Evolutionary conservation across 2,329 filamentous ascomycete genomes (phyloP).

Genomic region (Cadophora sp.): DNA sequence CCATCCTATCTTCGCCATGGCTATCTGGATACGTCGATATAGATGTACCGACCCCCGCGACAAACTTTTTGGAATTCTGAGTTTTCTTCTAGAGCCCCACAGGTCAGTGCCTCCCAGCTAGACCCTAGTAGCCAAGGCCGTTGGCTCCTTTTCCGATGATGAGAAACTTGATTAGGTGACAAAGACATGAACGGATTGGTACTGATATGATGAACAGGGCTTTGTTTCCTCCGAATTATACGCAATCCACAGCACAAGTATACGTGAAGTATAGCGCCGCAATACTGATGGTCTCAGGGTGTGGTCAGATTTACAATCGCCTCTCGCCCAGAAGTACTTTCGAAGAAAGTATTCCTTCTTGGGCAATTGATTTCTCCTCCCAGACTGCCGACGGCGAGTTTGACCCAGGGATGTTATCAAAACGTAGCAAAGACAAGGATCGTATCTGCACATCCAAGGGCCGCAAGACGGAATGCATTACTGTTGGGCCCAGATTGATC

Average conservation of each 20-base stretch:
- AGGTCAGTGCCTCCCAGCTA: too few species aligned
- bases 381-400: not conserved
- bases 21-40: not conserved
- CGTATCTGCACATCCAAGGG: not conserved
- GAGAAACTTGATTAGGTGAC: too few species aligned
- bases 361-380: not conserved
- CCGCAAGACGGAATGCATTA: not conserved
- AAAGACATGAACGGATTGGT: too few species aligned
- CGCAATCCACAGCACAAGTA: not conserved
- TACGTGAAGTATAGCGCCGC: not conserved
- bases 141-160: too few species aligned
- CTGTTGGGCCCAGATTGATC: not conserved
- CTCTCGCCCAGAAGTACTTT: not conserved
- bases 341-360: not conserved
- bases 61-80: not conserved
- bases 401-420: not conserved
- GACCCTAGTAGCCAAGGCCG: too few species aligned
- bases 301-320: not conserved
- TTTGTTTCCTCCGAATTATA: not conserved
- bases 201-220: not conserved
- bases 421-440: too few species aligned
- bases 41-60: not conserved
- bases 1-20: not conserved
- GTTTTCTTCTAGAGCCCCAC: not conserved
- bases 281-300: not conserved